These are phyloP conservation scores for Globisporangium ultimum DNA, from an alignment of 352 stramenopile genomes.

Conservation along the genomic window DNA sequence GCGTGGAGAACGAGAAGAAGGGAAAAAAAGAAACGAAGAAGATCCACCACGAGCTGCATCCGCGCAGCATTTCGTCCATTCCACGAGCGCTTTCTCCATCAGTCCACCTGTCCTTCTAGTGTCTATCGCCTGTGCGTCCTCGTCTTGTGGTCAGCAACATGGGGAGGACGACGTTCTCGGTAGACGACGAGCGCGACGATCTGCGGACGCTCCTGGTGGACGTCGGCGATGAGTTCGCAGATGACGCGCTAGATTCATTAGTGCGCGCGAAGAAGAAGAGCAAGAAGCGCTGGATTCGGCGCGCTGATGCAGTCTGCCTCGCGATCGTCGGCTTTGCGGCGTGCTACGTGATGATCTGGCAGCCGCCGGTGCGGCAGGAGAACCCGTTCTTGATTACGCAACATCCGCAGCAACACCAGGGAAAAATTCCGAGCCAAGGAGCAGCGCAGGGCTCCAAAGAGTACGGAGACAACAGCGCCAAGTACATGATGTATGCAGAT, in stretches of 20 bases:
- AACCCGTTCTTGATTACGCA: conserved; percentile 29
- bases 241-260: not conserved
- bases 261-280: conserved; percentile 1
- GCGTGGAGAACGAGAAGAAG: not conserved
- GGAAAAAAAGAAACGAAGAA: not conserved
- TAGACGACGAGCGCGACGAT: not conserved
- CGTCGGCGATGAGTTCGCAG: not conserved
- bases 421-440: not conserved
- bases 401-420: not conserved
- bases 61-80: no score
- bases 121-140: not conserved
- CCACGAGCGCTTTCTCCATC: no score
- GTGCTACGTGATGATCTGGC: conserved; percentile 46
- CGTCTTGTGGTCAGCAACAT: not conserved
- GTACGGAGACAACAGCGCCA: not conserved
- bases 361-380: conserved; percentile 35
- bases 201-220: not conserved
- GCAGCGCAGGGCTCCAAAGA: not conserved
- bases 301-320: conserved; percentile 49
- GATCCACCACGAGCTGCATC: not conserved
- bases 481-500: conserved; percentile 64
- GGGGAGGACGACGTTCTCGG: not conserved
- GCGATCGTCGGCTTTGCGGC: conserved; percentile 40
- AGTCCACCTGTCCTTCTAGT: no score
- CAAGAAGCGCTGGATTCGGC: conserved; percentile 22